Evolutionary conservation across 768 basidiomycete species (phyloP).

Genomic region (Tulasnella calospora): DNA sequence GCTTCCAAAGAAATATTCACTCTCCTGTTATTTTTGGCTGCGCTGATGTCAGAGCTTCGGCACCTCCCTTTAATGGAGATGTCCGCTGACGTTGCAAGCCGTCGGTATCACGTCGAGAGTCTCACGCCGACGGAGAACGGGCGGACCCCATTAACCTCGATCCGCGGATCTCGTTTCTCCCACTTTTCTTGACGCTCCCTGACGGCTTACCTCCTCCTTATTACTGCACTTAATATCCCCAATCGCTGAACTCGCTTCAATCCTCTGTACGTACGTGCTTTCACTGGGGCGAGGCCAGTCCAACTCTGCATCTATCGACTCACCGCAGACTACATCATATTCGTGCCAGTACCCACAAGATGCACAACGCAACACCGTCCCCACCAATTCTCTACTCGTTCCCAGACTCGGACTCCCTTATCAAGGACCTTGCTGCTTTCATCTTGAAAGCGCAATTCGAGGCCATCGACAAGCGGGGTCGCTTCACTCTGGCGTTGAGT

Average conservation of each 20-base stretch:
- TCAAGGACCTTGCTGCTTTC: conserved; percentile 68
- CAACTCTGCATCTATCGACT: conserved; percentile 8
- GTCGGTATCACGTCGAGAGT: not conserved
- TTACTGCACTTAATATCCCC: not conserved
- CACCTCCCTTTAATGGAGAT: not conserved
- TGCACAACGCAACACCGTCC: conserved; percentile 36
- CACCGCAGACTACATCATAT: not conserved
- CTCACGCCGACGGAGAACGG: conserved; percentile 1
- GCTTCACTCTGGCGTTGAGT: conserved; percentile 88
- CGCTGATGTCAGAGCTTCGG: not conserved
- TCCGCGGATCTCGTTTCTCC: conserved; percentile 1
- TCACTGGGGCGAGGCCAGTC: not conserved
- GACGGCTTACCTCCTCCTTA: not conserved
- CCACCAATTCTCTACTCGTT: conserved; percentile 73
- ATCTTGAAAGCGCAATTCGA: conserved; percentile 84
- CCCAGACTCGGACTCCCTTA: conserved; percentile 50
- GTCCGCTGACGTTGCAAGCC: not conserved
- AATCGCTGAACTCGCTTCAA: not conserved
- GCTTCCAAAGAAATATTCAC: not conserved
- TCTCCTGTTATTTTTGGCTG: not conserved
- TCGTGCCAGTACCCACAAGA: not conserved
- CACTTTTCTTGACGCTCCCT: not conserved
- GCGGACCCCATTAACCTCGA: not conserved
- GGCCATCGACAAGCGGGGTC: conserved; percentile 79
- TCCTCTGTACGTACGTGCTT: not conserved